Conservation (phyloP, 352 stramenopile species). For the Pythium monospermum region DNA sequence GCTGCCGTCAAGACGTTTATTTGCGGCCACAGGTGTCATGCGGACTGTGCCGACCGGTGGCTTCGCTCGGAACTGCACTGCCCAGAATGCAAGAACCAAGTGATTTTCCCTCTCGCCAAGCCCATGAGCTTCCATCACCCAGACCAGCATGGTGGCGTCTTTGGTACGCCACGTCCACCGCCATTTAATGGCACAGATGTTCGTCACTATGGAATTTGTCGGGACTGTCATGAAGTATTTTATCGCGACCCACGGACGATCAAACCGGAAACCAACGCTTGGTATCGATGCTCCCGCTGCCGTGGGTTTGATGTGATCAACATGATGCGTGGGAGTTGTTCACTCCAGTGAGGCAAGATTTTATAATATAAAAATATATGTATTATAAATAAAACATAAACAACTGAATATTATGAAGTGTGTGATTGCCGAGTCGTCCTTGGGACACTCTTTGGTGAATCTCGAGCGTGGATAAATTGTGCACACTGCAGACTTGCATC, state of each 20-base stretch:
- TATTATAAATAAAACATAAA: no score
- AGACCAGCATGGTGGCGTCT: slow-evolving; percentile 9
- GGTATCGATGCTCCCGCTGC: slow-evolving; percentile 63
- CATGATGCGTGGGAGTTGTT: slow-evolving; percentile 50
- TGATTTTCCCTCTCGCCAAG: slow-evolving; percentile 46
- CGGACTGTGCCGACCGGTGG: slow-evolving; percentile 49
- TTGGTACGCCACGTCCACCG: slow-evolving; percentile 8
- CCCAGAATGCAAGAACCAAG: slow-evolving; percentile 49
- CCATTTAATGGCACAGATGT: slow-evolving; percentile 33
- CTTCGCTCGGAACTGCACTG: slow-evolving; percentile 40
- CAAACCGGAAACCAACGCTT: slow-evolving; percentile 57
- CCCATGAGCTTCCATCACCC: neutral
- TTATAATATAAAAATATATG: no score
- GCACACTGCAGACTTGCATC: no score
- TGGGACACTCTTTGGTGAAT: no score
- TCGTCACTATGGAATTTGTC: slow-evolving; percentile 41
- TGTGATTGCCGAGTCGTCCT: no score
- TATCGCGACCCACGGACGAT: slow-evolving; percentile 48
- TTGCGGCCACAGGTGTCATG: slow-evolving; percentile 65
- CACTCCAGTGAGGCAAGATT: slow-evolving; percentile 54
- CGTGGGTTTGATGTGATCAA: slow-evolving; percentile 42
- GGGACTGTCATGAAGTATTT: slow-evolving; percentile 59
- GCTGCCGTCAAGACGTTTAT: slow-evolving; percentile 47
- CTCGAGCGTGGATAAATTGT: no score
- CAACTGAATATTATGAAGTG: no score